These are phyloP conservation scores for Candida patagonica DNA, from an alignment of 805 yeast species.

Conservation along the genomic window DNA sequence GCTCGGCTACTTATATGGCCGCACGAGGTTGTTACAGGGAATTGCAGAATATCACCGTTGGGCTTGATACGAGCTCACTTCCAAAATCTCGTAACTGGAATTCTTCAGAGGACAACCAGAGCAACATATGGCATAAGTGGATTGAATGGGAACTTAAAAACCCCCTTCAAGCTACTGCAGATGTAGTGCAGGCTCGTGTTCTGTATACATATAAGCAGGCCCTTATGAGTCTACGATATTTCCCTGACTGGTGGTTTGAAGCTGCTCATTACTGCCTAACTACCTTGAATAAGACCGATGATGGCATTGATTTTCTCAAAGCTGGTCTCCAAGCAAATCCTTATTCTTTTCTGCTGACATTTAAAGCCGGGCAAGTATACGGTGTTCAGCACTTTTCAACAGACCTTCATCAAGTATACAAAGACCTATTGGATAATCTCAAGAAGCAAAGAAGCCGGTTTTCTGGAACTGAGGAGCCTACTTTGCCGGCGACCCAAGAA, in stretches of 20 bases:
- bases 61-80: constrained; percentile 34
- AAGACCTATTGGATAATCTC: constrained; percentile 40
- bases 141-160: constrained; percentile 70
- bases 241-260: constrained; percentile 69
- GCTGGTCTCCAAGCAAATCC: constrained; percentile 61
- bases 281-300: constrained; percentile 12
- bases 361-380: constrained; percentile 57
- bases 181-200: constrained; percentile 45
- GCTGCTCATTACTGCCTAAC: constrained; percentile 32
- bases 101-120: constrained; percentile 31
- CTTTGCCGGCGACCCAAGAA: not conserved
- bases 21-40: constrained; percentile 73
- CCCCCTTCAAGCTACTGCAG: constrained; percentile 40
- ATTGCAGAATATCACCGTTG: constrained; percentile 49
- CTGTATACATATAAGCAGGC: constrained; percentile 68
- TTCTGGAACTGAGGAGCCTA: constrained; percentile 8
- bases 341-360: constrained; percentile 53
- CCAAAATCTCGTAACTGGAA: constrained; percentile 24
- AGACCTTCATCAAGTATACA: constrained; percentile 43
- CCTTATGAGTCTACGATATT: constrained; percentile 48
- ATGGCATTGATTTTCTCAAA: constrained; percentile 37
- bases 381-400: constrained; percentile 49
- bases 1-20: constrained; percentile 76
- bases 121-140: constrained; percentile 63
- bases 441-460: constrained; percentile 32